These are phyloP conservation scores for Lepiota brunneoincarnata DNA, from an alignment of 768 basidiomycete genomes.

Conservation along the genomic window DNA sequence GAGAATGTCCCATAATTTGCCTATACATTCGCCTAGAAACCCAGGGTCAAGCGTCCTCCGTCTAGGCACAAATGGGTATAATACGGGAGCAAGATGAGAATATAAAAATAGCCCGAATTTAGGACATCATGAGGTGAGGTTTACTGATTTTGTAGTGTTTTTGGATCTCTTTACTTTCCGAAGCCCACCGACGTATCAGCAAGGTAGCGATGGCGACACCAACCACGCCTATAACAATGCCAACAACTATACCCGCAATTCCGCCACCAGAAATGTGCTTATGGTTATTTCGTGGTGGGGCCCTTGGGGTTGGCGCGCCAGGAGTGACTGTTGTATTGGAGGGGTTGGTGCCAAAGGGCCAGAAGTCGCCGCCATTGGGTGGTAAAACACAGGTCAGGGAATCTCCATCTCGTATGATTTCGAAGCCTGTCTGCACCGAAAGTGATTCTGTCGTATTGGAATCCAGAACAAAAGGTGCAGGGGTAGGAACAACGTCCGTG, in stretches of 20 bases:
- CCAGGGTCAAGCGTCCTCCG: background rate
- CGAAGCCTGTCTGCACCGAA: slow-evolving; percentile 52
- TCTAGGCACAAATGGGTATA: background rate
- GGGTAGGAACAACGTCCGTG: slow-evolving; percentile 45
- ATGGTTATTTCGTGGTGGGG: background rate
- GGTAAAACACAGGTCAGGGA: slow-evolving; percentile 66
- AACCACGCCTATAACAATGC: slow-evolving; percentile 45
- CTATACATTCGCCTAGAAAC: background rate
- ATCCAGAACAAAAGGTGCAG: slow-evolving; percentile 61
- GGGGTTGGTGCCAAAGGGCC: slow-evolving; percentile 66
- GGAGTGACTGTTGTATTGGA: slow-evolving; percentile 18
- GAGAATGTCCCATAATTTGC: background rate
- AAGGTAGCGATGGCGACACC: slow-evolving; percentile 37
- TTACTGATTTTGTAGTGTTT: slow-evolving; percentile 21
- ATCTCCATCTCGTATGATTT: slow-evolving; percentile 48
- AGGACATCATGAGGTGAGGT: slow-evolving; percentile 21
- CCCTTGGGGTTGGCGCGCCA: background rate
- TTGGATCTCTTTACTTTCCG: slow-evolving; percentile 23
- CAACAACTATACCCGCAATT: slow-evolving; percentile 50
- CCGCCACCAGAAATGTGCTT: slow-evolving; percentile 20
- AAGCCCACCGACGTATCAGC: slow-evolving; percentile 48
- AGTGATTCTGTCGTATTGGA: slow-evolving; percentile 35
- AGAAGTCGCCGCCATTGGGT: slow-evolving; percentile 64
- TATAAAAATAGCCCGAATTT: slow-evolving; percentile 8
- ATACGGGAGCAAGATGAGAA: background rate